Base-by-base conservation (phyloP, 2,329 filamentous ascomycete species). In the Hypoxylon sp. region DNA sequence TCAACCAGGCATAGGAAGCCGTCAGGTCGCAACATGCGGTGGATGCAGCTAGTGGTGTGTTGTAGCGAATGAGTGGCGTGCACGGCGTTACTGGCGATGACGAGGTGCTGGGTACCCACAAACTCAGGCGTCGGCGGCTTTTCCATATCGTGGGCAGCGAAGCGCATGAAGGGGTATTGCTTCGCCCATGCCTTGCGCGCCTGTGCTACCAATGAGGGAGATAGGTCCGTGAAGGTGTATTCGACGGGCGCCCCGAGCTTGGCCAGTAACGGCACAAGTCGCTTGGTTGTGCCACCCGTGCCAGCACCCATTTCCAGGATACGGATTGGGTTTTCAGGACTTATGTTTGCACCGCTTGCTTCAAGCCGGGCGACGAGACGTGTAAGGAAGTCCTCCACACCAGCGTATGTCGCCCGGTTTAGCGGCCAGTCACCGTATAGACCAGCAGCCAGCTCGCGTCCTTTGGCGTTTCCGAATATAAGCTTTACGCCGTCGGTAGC, bases 161-260 rank as follows among this genome's bases (percentile, higher is more conserved):
- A 81, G 0, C 61, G 54, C 73, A 80, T 78, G 17, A 60, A 62
- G 1, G 58, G 46, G 27, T 79, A 77, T 19, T 73, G 70, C 15
- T 68, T 69, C 11, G 68, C 70, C n/a, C 42, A 65, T 13, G 3
- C 37, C 19, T 62, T 59, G 13, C 37, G 35, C 0, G 79, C 75
- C 13, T 69, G 65, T 0, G 72, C 54, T 2, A 82, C 77, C 1
- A 82, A 72, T 0, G 76, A 75, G 0, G 74, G 57, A 0, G 81
- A 80, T 1, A 85, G 46, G 51, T 85, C 82, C 3, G 82, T 83
- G 62, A 83, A 81, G 0, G 78, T 80, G 59, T 84, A 83, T n/a
- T 78, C 72, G 21, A 83, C 72, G 0, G 70, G 66, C 2, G 80
- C 65, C 6, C 71, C 70, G 0, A 60, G 59, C 0, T 44, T 27